These are phyloP conservation scores for Gorgonomyces haynaldii DNA, from an alignment of 192 early-diverging fungal genomes.

Conservation along the genomic window DNA sequence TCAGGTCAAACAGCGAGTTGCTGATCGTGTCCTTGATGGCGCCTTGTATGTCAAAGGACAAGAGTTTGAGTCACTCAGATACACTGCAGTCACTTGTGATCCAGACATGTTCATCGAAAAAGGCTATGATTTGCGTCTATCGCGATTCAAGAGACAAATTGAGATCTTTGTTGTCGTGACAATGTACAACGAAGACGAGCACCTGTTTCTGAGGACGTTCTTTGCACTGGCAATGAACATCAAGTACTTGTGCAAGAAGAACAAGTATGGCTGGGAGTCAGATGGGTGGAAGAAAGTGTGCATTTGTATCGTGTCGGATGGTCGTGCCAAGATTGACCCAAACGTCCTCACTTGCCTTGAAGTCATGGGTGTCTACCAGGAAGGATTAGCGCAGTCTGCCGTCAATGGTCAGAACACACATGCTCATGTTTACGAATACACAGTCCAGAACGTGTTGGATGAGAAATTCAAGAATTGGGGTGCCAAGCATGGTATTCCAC, in stretches of 20 bases:
- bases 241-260: slow-evolving; percentile 66
- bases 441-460: slow-evolving; percentile 34
- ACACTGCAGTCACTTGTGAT: slow-evolving; percentile 80
- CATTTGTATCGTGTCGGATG: slow-evolving; percentile 52
- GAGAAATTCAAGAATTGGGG: not conserved
- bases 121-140: slow-evolving; percentile 55
- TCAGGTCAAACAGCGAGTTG: slow-evolving; percentile 29
- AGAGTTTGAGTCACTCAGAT: too few relatives aligned
- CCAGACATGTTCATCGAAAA: slow-evolving; percentile 57
- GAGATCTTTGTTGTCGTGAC: slow-evolving; percentile 88
- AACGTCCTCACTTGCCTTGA: slow-evolving; percentile 54
- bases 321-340: slow-evolving; percentile 62
- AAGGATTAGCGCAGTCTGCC: slow-evolving; percentile 25
- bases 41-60: not conserved
- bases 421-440: slow-evolving; percentile 73
- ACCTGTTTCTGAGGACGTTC: slow-evolving; percentile 79
- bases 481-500: slow-evolving; percentile 34
- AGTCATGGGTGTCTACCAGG: slow-evolving; percentile 71
- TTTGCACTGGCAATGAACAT: slow-evolving; percentile 83
- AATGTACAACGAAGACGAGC: slow-evolving; percentile 81
- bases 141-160: slow-evolving; percentile 51
- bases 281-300: slow-evolving; percentile 40
- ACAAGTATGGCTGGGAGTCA: slow-evolving; percentile 57
- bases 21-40: slow-evolving; percentile 10
- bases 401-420: slow-evolving; percentile 49